These are phyloP conservation scores for Pyrenopolyporus hunteri DNA, from an alignment of 495 filamentous ascomycete species.

Conservation along the genomic window DNA sequence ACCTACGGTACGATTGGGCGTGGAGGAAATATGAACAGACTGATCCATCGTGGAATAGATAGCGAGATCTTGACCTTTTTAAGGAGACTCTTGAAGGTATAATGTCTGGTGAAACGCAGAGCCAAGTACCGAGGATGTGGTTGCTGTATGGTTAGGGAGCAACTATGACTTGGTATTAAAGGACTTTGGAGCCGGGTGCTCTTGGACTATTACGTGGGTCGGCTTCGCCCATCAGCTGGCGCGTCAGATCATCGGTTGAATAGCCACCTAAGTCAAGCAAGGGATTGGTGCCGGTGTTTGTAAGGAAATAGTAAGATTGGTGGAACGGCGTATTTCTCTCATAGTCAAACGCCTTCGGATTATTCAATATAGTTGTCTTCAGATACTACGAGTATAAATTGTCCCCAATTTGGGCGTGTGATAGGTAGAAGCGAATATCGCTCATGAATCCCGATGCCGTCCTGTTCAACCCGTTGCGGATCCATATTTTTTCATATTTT, in stretches of 20 bases:
- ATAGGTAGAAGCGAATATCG: slow-evolving; percentile 18
- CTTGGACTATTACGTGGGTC: slow-evolving; percentile 1
- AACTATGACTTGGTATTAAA: too few species aligned
- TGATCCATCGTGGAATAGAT: too few species aligned
- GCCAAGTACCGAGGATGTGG: slow-evolving; percentile 1
- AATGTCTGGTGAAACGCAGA: too few species aligned
- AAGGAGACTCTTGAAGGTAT: too few species aligned
- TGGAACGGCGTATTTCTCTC: background rate
- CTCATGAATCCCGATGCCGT: slow-evolving; percentile 14
- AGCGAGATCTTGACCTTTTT: too few species aligned
- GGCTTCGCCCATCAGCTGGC: slow-evolving; percentile 11
- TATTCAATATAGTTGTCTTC: slow-evolving; percentile 5
- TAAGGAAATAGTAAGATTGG: background rate
- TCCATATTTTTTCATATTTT: too few species aligned
- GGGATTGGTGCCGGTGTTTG: background rate
- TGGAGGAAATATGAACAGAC: too few species aligned
- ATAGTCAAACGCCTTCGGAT: background rate
- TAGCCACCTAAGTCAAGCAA: background rate
- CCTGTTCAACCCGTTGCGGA: background rate
- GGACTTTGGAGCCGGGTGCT: slow-evolving; percentile 2
- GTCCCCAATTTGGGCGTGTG: background rate
- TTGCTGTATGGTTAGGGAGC: background rate
- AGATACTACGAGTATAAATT: background rate
- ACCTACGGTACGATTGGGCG: too few species aligned
- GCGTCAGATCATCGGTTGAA: background rate